phyloP scores from a whole-genome alignment of 345 rosid species.

The Iberis pinnata region DNA sequence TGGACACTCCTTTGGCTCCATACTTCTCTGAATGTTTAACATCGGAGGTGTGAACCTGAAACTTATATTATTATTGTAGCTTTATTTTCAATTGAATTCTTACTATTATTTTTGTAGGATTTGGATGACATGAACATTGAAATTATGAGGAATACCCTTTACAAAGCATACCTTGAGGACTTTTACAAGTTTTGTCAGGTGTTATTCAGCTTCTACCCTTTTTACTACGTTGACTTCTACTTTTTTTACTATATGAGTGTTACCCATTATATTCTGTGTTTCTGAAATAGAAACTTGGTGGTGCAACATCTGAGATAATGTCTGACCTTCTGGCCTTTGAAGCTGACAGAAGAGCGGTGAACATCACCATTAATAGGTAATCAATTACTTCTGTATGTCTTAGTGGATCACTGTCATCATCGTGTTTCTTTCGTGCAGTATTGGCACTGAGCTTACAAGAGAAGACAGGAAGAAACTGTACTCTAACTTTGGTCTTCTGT shows the following conservation, averaged over 20 bases:
- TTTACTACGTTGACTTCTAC: no score
- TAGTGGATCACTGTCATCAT: background rate
- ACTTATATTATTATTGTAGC: background rate
- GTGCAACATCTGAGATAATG: constrained; percentile 96
- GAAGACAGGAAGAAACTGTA: constrained; percentile 93
- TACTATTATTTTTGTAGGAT: constrained; percentile 40
- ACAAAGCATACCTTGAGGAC: constrained; percentile 95
- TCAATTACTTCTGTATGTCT: background rate
- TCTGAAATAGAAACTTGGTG: constrained; percentile 76
- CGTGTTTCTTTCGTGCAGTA: constrained; percentile 39
- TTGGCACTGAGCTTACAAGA: constrained; percentile 97
- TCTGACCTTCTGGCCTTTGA: constrained; percentile 96
- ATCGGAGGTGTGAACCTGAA: constrained; percentile 57
- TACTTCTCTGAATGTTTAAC: constrained; percentile 97
- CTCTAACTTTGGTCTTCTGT: constrained; percentile 94
- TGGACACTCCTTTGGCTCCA: constrained; percentile 97
- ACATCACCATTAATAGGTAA: constrained; percentile 89
- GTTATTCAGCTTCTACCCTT: no score
- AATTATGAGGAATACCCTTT: constrained; percentile 92
- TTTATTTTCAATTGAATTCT: background rate
- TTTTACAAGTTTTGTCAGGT: constrained; percentile 97
- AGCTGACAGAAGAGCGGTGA: constrained; percentile 96
- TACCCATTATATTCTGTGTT: no score
- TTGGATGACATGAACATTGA: constrained; percentile 98
- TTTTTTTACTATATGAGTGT: no score